These are phyloP conservation scores for Starmerella stellata DNA, from an alignment of 805 yeast genomes.

Conservation along the genomic window DNA sequence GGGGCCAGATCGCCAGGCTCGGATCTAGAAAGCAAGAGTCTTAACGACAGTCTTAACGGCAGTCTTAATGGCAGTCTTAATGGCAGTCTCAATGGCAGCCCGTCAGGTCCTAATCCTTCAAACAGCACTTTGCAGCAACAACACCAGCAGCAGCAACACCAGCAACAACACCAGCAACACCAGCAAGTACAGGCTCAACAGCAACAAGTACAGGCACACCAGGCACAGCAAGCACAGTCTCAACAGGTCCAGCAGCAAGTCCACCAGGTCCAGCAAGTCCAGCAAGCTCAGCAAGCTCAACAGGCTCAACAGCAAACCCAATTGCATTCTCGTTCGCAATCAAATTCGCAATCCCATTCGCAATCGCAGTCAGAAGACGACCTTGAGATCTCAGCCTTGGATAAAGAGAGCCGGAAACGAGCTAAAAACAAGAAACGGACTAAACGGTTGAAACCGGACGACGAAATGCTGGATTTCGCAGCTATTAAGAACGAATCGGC, in stretches of 20 bases:
- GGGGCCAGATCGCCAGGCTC: not conserved
- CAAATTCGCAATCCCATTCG: not conserved
- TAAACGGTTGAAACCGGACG: not conserved
- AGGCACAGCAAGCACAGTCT: not conserved
- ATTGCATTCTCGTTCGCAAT: not conserved
- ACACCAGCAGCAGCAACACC: not conserved
- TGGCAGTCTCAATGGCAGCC: not conserved
- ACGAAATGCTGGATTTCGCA: not conserved
- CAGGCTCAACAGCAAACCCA: not conserved
- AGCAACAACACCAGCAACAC: no score
- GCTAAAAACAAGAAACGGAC: not conserved
- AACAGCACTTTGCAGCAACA: not conserved
- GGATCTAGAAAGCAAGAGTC: not conserved
- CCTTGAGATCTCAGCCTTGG: not conserved
- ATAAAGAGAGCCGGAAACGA: not conserved
- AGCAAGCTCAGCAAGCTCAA: not conserved
- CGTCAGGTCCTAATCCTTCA: not conserved
- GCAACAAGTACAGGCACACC: not conserved
- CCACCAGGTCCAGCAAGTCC: no score
- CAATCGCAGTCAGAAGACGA: not conserved
- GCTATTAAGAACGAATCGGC: not conserved
- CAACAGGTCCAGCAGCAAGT: not conserved
- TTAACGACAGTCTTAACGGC: not conserved
- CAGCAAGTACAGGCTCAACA: not conserved
- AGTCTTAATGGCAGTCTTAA: not conserved